These are phyloP conservation scores for Pharus latifolius DNA, from an alignment of 176 grass and related monocot species.

Conservation along the genomic window DNA sequence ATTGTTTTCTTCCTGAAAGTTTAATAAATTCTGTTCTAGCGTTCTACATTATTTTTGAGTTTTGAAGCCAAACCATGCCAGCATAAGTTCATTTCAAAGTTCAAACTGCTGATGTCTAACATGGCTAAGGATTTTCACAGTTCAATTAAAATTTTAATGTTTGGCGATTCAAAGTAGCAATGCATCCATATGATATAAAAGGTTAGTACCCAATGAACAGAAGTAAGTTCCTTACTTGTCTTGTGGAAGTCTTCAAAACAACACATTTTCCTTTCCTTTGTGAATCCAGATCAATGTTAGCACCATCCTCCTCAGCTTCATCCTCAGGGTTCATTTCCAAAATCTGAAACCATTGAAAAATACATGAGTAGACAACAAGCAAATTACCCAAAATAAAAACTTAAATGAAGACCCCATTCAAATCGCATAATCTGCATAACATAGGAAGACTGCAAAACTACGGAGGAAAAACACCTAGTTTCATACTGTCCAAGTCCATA, in stretches of 20 bases:
- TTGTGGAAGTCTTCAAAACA: slow-evolving; percentile 71
- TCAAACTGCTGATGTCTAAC: background rate
- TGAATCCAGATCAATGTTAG: slow-evolving; percentile 83
- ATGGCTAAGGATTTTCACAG: background rate
- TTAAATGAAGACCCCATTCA: background rate
- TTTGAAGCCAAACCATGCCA: background rate
- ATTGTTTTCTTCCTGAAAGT: background rate
- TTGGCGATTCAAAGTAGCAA: background rate
- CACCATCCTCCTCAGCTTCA: slow-evolving; percentile 82
- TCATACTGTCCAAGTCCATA: background rate
- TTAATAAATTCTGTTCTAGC: background rate
- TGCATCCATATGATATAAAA: background rate
- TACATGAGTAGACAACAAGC: background rate
- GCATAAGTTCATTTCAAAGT: background rate
- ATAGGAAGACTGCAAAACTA: background rate
- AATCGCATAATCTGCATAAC: background rate
- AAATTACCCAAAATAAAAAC: background rate
- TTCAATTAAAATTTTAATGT: background rate
- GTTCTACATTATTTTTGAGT: background rate
- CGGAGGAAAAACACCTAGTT: background rate
- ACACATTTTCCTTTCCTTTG: slow-evolving; percentile 95
- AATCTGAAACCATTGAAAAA: slow-evolving; percentile 44
- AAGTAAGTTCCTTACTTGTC: slow-evolving; percentile 33
- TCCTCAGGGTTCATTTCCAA: slow-evolving; percentile 95
- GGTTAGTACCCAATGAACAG: background rate